Conservation (phyloP, 805 yeast species). For the Martiniozyma abietophila region DNA sequence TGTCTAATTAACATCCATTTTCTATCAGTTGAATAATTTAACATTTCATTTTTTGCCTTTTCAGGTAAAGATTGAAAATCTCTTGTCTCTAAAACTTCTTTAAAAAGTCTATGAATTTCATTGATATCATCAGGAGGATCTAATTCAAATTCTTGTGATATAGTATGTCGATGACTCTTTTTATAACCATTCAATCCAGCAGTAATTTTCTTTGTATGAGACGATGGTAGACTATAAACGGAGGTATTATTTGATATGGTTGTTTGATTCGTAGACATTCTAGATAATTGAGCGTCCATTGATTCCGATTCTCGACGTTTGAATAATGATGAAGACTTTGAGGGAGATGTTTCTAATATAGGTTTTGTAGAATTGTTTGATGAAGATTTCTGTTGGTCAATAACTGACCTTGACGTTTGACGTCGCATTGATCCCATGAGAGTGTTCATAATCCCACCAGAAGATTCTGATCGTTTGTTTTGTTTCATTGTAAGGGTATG, state of each 20-base stretch:
- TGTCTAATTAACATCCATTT: slow-evolving; percentile 91
- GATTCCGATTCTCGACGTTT: slow-evolving; percentile 7
- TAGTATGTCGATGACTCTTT: slow-evolving; percentile 28
- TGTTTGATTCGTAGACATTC: slow-evolving; percentile 21
- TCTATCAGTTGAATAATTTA: slow-evolving; percentile 61
- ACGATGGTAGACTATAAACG: slow-evolving; percentile 21
- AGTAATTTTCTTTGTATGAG: slow-evolving; percentile 24
- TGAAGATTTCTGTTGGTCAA: slow-evolving; percentile 2
- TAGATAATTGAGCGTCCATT: slow-evolving; percentile 20
- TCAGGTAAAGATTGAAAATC: slow-evolving; percentile 59
- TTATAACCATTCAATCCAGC: slow-evolving; percentile 15
- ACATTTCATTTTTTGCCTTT: slow-evolving; percentile 68
- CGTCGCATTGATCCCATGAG: slow-evolving; percentile 12
- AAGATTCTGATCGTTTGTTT: slow-evolving; percentile 8
- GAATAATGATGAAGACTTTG: slow-evolving; percentile 3
- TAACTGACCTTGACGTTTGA: slow-evolving; percentile 1
- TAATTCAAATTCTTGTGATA: slow-evolving; percentile 34
- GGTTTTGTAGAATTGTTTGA: slow-evolving; percentile 1
- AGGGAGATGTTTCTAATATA: slow-evolving; percentile 3
- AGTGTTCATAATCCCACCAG: slow-evolving; percentile 7
- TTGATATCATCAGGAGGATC: slow-evolving; percentile 60
- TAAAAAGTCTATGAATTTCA: slow-evolving; percentile 66
- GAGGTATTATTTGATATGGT: slow-evolving; percentile 14
- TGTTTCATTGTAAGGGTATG: slow-evolving; percentile 9
- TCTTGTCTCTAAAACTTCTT: slow-evolving; percentile 72